These are phyloP conservation scores for Blastobotrys arbuscula DNA, from an alignment of 1,139 yeast genomes.

Conservation along the genomic window DNA sequence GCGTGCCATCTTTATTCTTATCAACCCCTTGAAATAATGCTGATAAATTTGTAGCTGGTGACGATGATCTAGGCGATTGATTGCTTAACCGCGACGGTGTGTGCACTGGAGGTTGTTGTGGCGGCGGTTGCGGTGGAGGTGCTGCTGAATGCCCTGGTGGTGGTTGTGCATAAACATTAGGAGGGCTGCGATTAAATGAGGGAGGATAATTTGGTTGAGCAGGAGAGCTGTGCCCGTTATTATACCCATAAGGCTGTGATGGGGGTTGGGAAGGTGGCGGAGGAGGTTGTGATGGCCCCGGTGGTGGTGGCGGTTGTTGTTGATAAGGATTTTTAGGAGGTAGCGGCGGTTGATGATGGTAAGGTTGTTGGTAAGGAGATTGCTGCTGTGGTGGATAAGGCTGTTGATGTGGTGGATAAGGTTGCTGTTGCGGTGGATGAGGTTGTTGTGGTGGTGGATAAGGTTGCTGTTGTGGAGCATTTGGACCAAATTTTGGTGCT, in stretches of 20 bases:
- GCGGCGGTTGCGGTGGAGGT: constrained; percentile 6
- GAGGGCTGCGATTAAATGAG: neutral
- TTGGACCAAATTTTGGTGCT: constrained; percentile 1
- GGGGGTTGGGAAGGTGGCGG: constrained; percentile 10
- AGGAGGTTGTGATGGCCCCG: neutral
- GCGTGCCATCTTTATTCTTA: constrained; percentile 38
- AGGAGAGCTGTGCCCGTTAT: neutral
- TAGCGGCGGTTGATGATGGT: constrained; percentile 6
- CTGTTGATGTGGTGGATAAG: constrained; percentile 6
- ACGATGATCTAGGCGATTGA: constrained; percentile 8
- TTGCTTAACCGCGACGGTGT: neutral
- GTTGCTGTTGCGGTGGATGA: constrained; percentile 5
- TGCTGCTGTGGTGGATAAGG: constrained; percentile 6
- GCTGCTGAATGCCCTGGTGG: too few relatives aligned
- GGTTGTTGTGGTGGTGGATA: constrained; percentile 18
- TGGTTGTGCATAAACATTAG: neutral
- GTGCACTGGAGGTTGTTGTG: constrained; percentile 4
- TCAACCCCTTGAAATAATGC: constrained; percentile 29
- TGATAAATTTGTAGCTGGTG: constrained; percentile 25
- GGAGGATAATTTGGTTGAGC: constrained; percentile 10
- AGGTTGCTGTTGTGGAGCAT: constrained; percentile 8
- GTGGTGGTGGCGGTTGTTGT: constrained; percentile 1
- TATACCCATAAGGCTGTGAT: constrained; percentile 1
- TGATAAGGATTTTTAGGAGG: constrained; percentile 9
- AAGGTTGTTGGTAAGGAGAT: neutral